Evolutionary conservation across 768 basidiomycete species (phyloP), one percentile per base, ranked within the genome.

Genomic region (Suillus ampliporus): DNA sequence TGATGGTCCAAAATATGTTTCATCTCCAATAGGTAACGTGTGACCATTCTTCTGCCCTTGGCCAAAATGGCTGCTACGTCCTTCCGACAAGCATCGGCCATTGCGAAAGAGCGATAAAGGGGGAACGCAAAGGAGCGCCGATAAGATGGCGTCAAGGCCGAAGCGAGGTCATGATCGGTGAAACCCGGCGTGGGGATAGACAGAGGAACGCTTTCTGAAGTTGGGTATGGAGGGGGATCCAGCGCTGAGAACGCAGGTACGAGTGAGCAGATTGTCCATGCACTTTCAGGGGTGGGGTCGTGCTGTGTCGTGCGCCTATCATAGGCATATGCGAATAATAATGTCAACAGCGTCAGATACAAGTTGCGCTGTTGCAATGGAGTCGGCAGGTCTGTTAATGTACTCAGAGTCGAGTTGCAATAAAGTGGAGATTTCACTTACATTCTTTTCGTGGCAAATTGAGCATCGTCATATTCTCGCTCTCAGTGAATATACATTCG

Each of bases 251-350:
- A 92, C 3, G 87, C 86, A 52, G 93, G 89, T 14, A 85, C 85
- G 57, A 95, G 81, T 35, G 77, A 81, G 66, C 86, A 83, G 58
- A 95, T 82, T 2, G 94, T 95, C 93, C 93, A 95, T 15, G 91
- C 89, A 72, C 93, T 94, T 74, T 95, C 94, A 8, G 91, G 83
- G 3, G 90, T 93, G n/a, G 92, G 86, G 64, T 95, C 93, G 53
- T 82, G 80, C 64, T 89, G 87, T 0, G 88, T 92, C 5, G 89
- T 92, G 44, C 92, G 87, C 56, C 84, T 81, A 64, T 95, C 93
- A 72, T 95, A 95, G 5, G 86, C 84, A 69, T 89, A 89, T n/a
- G 91, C 82, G 76, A 93, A 93, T 21, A 95, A 82, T 10, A 95
- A 69, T 7, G 88, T 85, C 61, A 89, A 71, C 38, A 94, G 81